Percentiles rank a stretch among this genome's conserved stretches.
Evolutionary conservation across 148 eudicot species (phyloP).

Genomic region (Rhododendron molle): DNA sequence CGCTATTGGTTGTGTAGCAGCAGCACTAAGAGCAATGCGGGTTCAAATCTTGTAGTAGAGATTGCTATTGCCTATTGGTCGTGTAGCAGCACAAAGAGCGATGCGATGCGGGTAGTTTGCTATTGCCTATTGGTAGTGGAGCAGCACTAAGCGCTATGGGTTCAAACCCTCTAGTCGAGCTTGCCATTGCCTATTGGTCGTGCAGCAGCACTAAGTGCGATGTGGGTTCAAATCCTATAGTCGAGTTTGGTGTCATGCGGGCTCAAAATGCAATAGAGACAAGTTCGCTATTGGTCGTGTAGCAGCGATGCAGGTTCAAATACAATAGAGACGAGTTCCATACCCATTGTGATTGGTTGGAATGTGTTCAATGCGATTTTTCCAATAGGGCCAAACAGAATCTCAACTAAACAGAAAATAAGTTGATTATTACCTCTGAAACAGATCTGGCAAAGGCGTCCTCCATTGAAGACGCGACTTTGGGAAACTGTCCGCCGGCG

Average conservation of each 20-base stretch:
- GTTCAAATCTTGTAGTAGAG: not conserved
- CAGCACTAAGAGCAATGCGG: not conserved
- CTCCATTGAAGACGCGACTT: conserved; percentile 44
- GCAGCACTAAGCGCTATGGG: no score
- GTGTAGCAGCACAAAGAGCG: not conserved
- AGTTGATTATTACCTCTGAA: conserved; percentile 43
- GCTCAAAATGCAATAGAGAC: not conserved
- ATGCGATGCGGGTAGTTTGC: not conserved
- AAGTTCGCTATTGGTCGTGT: not conserved
- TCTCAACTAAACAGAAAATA: not conserved
- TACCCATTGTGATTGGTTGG: not conserved
- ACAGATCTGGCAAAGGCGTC: conserved; percentile 88
- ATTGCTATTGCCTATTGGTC: not conserved
- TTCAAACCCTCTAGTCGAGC: not conserved
- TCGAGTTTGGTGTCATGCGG: not conserved
- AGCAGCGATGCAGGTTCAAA: not conserved
- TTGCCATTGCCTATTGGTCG: not conserved
- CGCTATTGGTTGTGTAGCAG: not conserved
- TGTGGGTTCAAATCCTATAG: not conserved
- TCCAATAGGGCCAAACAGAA: not conserved
- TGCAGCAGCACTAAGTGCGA: no score
- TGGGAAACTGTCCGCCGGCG: not conserved
- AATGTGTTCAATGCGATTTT: not conserved
- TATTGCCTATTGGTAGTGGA: not conserved
- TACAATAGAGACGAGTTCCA: not conserved